Conservation (phyloP, 2,329 filamentous ascomycete species). For the Fusarium setosum region DNA sequence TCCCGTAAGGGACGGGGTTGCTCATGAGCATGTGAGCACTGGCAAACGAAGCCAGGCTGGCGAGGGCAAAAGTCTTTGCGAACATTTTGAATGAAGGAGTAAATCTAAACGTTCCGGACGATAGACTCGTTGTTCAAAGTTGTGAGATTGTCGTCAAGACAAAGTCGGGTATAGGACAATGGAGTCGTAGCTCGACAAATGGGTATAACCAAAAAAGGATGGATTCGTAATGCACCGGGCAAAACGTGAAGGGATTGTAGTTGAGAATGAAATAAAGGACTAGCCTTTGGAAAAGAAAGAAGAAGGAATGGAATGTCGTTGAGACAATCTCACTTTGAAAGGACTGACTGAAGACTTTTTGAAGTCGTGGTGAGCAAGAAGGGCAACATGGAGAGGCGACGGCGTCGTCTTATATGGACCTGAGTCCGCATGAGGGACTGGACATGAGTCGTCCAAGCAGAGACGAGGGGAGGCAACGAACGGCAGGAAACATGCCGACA, state of each 20-base stretch:
- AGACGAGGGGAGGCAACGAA: conserved; percentile 26
- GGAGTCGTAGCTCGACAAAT: conserved; percentile 33
- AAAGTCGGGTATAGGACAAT: conserved; percentile 39
- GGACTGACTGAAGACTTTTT: conserved; percentile 43
- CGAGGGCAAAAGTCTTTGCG: conserved; percentile 59
- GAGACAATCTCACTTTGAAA: conserved; percentile 44
- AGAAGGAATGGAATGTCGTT: conserved; percentile 45
- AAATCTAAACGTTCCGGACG: conserved; percentile 48
- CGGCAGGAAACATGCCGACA: conserved; percentile 34
- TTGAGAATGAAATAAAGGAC: conserved; percentile 40
- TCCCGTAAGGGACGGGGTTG: conserved; percentile 72
- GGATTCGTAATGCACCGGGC: conserved; percentile 43
- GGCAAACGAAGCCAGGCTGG: conserved; percentile 69
- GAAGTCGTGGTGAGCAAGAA: conserved; percentile 39
- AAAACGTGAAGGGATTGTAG: conserved; percentile 33
- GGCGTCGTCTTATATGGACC: conserved; percentile 40
- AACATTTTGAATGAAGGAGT: conserved; percentile 58
- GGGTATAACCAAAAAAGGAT: conserved; percentile 37
- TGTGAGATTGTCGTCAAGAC: conserved; percentile 44
- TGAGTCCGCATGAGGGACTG: conserved; percentile 31
- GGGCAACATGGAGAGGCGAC: conserved; percentile 18
- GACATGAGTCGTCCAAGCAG: conserved; percentile 13
- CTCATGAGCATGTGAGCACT: conserved; percentile 83
- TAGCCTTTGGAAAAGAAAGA: conserved; percentile 41
- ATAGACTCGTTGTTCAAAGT: conserved; percentile 32